Evolutionary conservation across 2,329 filamentous ascomycete species (phyloP).

Genomic region (Talaromyces sp.): DNA sequence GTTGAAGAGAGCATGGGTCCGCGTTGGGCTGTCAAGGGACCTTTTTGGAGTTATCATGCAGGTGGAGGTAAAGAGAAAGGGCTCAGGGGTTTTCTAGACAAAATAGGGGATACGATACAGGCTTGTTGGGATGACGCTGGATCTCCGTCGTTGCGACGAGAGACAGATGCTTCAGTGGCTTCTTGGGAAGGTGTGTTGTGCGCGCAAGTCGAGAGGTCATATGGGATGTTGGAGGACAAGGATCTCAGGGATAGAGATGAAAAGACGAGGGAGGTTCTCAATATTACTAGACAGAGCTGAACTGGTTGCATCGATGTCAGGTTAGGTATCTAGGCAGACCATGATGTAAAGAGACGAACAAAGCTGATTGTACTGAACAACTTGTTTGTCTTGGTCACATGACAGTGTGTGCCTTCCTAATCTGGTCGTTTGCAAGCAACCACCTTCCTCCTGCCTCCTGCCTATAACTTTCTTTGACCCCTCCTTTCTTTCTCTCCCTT

Average conservation of each 20-base stretch:
- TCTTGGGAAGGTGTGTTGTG: conserved; percentile 14
- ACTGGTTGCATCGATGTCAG: not conserved
- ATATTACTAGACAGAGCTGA: conserved; percentile 15
- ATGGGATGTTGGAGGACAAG: conserved; percentile 18
- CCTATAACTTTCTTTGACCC: not conserved
- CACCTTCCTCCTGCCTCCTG: not conserved
- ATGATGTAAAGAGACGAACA: not conserved
- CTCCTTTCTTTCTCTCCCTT: not conserved
- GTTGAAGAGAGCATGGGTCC: conserved; percentile 55
- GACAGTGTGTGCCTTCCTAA: conserved; percentile 15
- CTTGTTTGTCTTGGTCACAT: conserved; percentile 12
- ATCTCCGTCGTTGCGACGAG: conserved; percentile 33
- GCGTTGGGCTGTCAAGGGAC: conserved; percentile 56
- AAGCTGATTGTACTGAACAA: not conserved
- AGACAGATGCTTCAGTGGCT: conserved; percentile 33
- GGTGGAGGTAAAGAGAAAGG: conserved; percentile 55
- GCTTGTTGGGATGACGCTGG: conserved; percentile 55
- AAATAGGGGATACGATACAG: conserved; percentile 57
- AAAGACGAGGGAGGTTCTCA: conserved; percentile 21
- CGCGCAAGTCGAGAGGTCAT: conserved; percentile 20
- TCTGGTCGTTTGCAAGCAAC: conserved; percentile 6
- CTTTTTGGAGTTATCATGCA: conserved; percentile 60
- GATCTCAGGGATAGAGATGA: conserved; percentile 21
- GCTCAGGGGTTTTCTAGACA: conserved; percentile 54
- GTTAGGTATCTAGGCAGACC: not conserved